Evolutionary conservation across 129 eudicot species (phyloP).

Genomic region (Silybum marianum): DNA sequence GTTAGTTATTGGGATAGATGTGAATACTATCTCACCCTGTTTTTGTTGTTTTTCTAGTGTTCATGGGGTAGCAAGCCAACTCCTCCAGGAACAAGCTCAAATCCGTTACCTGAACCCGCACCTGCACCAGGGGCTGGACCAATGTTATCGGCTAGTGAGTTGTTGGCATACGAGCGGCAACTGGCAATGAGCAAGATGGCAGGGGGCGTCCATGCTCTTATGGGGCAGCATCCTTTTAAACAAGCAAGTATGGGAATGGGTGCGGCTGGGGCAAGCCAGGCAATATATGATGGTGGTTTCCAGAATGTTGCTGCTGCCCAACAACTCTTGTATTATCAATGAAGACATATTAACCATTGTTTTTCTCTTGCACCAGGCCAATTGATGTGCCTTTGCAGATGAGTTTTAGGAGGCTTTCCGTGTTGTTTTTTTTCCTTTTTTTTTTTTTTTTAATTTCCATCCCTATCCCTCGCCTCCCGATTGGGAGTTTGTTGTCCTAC

Average conservation of each 20-base stretch:
- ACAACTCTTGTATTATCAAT: constrained; percentile 90
- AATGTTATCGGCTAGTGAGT: constrained; percentile 60
- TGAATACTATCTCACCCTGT: background rate
- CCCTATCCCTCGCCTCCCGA: background rate
- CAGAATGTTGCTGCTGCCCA: constrained; percentile 84
- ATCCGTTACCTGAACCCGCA: constrained; percentile 84
- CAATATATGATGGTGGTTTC: constrained; percentile 86
- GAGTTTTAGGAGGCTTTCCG: constrained; percentile 28
- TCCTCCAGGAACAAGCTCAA: constrained; percentile 82
- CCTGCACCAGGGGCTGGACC: constrained; percentile 52
- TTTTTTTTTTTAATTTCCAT: background rate
- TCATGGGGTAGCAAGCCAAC: constrained; percentile 98
- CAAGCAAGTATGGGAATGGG: constrained; percentile 68
- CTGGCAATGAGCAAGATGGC: constrained; percentile 79
- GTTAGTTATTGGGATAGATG: background rate
- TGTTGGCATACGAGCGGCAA: constrained; percentile 71
- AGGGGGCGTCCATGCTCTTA: constrained; percentile 43
- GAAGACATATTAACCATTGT: constrained; percentile 14
- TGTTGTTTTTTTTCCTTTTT: background rate
- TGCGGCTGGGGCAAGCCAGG: constrained; percentile 87
- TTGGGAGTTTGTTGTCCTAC: constrained; percentile 21
- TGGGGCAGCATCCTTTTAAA: constrained; percentile 64
- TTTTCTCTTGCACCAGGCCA: constrained; percentile 16
- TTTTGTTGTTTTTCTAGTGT: constrained; percentile 50
- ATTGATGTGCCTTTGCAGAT: constrained; percentile 37